Base-by-base conservation (phyloP, 2,329 filamentous ascomycete genomes). In the Penicillium corylophilum region DNA sequence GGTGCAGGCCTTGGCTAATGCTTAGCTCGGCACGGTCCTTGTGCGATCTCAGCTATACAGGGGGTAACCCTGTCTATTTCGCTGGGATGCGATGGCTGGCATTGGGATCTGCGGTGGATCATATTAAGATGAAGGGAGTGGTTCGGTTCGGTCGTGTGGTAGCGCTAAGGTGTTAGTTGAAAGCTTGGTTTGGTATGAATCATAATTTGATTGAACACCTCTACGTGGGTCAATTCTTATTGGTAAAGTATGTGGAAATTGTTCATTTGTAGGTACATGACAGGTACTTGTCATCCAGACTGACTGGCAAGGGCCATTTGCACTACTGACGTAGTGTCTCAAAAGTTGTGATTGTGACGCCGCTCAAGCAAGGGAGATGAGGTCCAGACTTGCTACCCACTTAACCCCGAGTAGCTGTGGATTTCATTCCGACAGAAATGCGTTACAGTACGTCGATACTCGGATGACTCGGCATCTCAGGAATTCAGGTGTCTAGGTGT, bases 1-100 rank as follows among this genome's bases (percentile, higher is more conserved):
- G 10, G 31, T 46, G 53, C 53, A 56, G 29, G 40, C 8, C 53
- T 56, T 58, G 53, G 56, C 53, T 50, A 56, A 54, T 53, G 56
- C 56, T 58, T 58, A 58, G 56, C 51, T 31, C 18, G 41, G 55
- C 50, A 51, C 46, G 53, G 48, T 39, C 39, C 42, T 9, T 43
- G 18, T 26, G 16, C 18, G 18, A 39, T 6, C 18, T 23, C 18
- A n/a, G 13, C 9, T 31, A 20, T 42, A 39, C 43, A 28, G 16
- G 45, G 33, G 43, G 16, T 28, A 13, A 8, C 40, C 40, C 29
- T 49, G 40, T 44, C 35, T 38, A 16, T 16, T 38, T 38, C 18
- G 10, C 8, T 10, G 24, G 18, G 18, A 8, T 35, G 36, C 2
- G 10, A 29, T 22, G 31, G 20, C 26, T 24, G 33, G 31, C 15